phyloP scores from a whole-genome alignment of 2,329 filamentous ascomycete species.

The Acephala macrosclerotiorum region DNA sequence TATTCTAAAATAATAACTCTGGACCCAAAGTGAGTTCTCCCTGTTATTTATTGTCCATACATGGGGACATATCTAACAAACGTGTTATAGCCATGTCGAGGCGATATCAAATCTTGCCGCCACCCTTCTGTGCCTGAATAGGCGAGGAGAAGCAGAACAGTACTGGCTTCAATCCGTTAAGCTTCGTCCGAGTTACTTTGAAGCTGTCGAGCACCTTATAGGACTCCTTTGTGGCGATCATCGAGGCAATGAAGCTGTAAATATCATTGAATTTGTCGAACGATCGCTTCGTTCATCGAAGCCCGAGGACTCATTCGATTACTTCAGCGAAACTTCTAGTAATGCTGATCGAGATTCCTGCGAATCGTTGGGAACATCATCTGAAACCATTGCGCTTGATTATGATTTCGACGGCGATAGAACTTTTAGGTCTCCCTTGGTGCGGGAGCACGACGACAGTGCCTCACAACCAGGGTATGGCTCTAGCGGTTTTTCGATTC shows the following conservation, averaged over 20 bases:
- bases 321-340: conserved; percentile 65
- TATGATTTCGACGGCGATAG: conserved; percentile 40
- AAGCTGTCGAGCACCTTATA: conserved; percentile 93
- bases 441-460: conserved; percentile 31
- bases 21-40: conserved; percentile 58
- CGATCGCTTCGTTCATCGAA: conserved; percentile 65
- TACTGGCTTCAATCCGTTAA: conserved; percentile 88
- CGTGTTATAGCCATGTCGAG: conserved; percentile 71
- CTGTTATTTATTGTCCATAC: not conserved
- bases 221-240: conserved; percentile 84
- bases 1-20: conserved; percentile 69
- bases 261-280: conserved; percentile 87
- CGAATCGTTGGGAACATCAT: conserved; percentile 35
- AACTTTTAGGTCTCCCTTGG: conserved; percentile 28
- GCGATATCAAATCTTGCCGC: conserved; percentile 93
- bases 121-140: conserved; percentile 82
- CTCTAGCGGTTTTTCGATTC: conserved; percentile 84
- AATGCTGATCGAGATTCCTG: conserved; percentile 49
- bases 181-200: conserved; percentile 85
- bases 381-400: conserved; percentile 40
- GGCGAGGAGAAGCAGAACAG: conserved; percentile 82
- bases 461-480: conserved; percentile 60
- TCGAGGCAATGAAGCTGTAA: conserved; percentile 82
- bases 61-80: not conserved
- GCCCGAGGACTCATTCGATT: conserved; percentile 58